phyloP scores from a whole-genome alignment of 73 alveolate species.

The Urostyla sp. region DNA sequence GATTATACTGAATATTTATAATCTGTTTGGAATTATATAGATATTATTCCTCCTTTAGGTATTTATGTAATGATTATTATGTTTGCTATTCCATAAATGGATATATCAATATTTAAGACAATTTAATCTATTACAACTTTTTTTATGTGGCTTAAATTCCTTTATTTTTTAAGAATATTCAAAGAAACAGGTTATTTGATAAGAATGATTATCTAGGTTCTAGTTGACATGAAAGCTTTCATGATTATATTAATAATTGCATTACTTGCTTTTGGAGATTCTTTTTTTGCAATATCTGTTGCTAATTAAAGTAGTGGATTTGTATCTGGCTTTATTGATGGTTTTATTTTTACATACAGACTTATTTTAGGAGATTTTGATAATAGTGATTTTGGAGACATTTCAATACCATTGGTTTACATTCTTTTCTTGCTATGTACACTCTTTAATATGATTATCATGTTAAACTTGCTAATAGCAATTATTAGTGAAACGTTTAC shows the following conservation, averaged over 20 bases:
- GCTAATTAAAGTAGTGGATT: conserved; percentile 8
- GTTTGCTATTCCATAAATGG: background rate
- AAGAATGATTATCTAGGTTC: conserved; percentile 60
- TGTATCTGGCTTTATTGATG: conserved; percentile 8
- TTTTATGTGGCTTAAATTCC: conserved; percentile 56
- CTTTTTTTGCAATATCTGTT: conserved; percentile 5
- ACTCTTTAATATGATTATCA: conserved; percentile 44
- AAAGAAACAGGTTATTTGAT: conserved; percentile 51
- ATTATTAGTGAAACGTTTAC: conserved; percentile 54
- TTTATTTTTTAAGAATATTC: conserved; percentile 59
- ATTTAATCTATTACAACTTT: conserved; percentile 20
- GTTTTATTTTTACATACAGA: conserved; percentile 21
- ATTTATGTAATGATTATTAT: background rate
- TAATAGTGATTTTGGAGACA: conserved; percentile 4
- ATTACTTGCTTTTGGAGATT: conserved; percentile 39
- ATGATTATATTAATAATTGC: conserved; percentile 42
- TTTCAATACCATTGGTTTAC: conserved; percentile 1
- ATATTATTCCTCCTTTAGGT: conserved; percentile 35
- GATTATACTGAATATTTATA: conserved; percentile 20
- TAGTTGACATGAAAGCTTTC: conserved; percentile 42
- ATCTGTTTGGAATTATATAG: conserved; percentile 56
- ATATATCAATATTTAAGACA: background rate
- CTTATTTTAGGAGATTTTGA: conserved; percentile 58
- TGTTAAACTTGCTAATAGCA: conserved; percentile 61
- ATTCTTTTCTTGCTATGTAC: conserved; percentile 43